Conservation (phyloP, 331 rosid genomes). For the Malus hybrid region DNA sequence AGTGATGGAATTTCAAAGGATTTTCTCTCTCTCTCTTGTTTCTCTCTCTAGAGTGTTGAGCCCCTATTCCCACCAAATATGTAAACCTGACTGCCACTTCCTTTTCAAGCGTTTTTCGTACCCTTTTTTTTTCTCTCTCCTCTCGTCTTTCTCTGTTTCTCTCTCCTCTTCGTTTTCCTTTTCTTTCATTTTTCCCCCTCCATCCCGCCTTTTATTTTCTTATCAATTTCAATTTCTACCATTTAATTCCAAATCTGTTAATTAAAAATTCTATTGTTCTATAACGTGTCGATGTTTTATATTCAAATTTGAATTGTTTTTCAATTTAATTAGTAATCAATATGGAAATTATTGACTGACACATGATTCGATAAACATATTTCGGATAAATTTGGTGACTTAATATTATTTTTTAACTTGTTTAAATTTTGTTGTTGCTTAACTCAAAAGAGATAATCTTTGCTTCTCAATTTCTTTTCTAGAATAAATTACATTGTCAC, state of each 20-base stretch:
- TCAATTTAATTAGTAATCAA: too few relatives aligned
- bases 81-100: not conserved
- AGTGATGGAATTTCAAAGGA: not conserved
- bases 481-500: too few relatives aligned
- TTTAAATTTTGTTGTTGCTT: not conserved
- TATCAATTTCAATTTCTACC: not conserved
- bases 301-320: not conserved
- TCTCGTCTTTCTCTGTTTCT: not conserved
- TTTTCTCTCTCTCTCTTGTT: not conserved
- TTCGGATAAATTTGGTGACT: too few relatives aligned
- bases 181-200: too few relatives aligned
- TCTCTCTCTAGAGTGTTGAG: not conserved
- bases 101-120: constrained; percentile 2
- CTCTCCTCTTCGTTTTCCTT: too few relatives aligned
- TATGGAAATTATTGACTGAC: too few relatives aligned
- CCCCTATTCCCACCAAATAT: constrained; percentile 3
- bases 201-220: not conserved
- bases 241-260: too few relatives aligned
- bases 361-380: not conserved
- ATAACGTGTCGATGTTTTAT: not conserved
- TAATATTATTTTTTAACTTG: too few relatives aligned
- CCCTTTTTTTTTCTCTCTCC: not conserved
- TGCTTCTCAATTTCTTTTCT: too few relatives aligned
- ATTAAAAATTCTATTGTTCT: not conserved
- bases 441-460: too few relatives aligned